A percentile compares a stretch with the other conserved stretches of the same genome.
Conservation (phyloP, 306 rosid species). For the Vigna nakashimae region DNA sequence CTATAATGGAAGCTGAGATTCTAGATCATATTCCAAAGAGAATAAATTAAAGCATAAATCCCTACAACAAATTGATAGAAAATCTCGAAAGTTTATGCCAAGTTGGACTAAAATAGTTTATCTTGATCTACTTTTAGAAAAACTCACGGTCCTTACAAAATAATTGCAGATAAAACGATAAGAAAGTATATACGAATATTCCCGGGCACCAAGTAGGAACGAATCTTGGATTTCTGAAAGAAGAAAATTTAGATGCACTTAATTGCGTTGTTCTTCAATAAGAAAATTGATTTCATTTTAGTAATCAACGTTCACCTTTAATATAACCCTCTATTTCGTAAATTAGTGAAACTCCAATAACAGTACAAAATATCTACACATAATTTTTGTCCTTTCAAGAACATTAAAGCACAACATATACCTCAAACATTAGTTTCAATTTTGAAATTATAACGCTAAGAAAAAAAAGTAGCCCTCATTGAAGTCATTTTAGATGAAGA, state of each 20-base stretch:
- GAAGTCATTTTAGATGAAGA: neutral
- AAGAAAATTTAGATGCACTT: neutral
- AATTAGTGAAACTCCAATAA: too few species aligned
- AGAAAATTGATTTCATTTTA: neutral
- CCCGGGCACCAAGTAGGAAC: constrained; percentile 38
- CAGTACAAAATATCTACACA: too few species aligned
- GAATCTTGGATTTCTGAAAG: constrained; percentile 41
- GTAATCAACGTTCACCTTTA: too few species aligned
- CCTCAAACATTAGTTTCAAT: neutral
- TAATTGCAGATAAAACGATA: constrained; percentile 24
- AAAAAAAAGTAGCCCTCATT: too few species aligned
- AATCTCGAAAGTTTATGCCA: constrained; percentile 18
- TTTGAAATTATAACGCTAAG: neutral
- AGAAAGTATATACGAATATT: constrained; percentile 32
- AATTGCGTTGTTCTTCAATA: neutral
- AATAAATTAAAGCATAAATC: constrained; percentile 14
- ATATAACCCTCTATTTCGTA: too few species aligned
- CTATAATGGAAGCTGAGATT: constrained; percentile 4
- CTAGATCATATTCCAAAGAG: constrained; percentile 25
- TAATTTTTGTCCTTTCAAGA: too few species aligned
- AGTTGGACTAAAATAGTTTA: constrained; percentile 5
- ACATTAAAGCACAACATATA: neutral
- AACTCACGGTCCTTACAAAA: constrained; percentile 13
- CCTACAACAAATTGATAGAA: constrained; percentile 2
- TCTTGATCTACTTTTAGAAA: constrained; percentile 7